Conservation (phyloP, 2,329 filamentous ascomycete genomes). For the Pestalotiopsis sp. region DNA sequence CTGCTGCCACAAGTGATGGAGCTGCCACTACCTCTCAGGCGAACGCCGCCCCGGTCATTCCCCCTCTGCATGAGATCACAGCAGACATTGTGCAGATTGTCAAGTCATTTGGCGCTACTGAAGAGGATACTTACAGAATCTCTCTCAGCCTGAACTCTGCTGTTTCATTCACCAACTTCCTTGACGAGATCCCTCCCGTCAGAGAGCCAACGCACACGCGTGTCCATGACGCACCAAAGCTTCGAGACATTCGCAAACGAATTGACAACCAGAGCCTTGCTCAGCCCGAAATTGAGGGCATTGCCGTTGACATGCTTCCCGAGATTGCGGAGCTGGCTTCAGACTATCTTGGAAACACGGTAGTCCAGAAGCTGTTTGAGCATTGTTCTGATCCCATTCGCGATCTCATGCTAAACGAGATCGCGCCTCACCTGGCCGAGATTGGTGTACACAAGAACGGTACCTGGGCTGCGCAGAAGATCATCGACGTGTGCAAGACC, state of each 20-base stretch:
- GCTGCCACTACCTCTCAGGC: slow-evolving; percentile 35
- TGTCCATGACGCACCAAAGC: slow-evolving; percentile 89
- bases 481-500: slow-evolving; percentile 93
- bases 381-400: slow-evolving; percentile 89
- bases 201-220: slow-evolving; percentile 86
- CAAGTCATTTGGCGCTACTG: slow-evolving; percentile 81
- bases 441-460: slow-evolving; percentile 99
- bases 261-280: slow-evolving; percentile 94
- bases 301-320: slow-evolving; percentile 90
- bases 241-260: slow-evolving; percentile 93
- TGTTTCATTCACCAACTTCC: slow-evolving; percentile 72
- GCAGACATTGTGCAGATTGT: slow-evolving; percentile 85
- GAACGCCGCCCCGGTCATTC: slow-evolving; percentile 63
- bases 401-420: slow-evolving; percentile 86
- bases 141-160: slow-evolving; percentile 74
- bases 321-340: slow-evolving; percentile 94
- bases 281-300: slow-evolving; percentile 85
- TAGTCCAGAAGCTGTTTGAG: slow-evolving; percentile 99
- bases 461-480: slow-evolving; percentile 99
- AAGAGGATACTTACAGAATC: slow-evolving; percentile 77
- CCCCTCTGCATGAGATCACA: slow-evolving; percentile 77
- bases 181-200: slow-evolving; percentile 85
- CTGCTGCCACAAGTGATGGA: slow-evolving; percentile 42
- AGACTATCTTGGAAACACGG: slow-evolving; percentile 96
- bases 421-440: slow-evolving; percentile 89